phyloP scores from a whole-genome alignment of 2,329 filamentous ascomycete species.

The Fusarium palustre region DNA sequence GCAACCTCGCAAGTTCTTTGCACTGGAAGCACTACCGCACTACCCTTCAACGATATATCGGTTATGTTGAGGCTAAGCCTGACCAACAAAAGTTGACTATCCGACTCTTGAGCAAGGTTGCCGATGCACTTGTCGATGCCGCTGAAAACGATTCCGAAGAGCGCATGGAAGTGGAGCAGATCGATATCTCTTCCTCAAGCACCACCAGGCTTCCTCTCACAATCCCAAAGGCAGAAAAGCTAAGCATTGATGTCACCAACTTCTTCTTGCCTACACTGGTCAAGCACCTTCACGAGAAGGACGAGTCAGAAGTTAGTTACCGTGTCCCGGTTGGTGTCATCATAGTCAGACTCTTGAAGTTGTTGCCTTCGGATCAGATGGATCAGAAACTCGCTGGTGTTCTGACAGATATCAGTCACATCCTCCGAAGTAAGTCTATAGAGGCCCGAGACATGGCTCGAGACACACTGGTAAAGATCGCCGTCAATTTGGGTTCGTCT shows the following conservation, averaged over 20 bases:
- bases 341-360: conserved; percentile 84
- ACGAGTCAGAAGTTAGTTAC: conserved; percentile 92
- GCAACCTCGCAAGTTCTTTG: conserved; percentile 77
- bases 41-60: conserved; percentile 84
- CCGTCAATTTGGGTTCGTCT: conserved; percentile 80
- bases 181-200: conserved; percentile 42
- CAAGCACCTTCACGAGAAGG: conserved; percentile 92
- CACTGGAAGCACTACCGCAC: conserved; percentile 93
- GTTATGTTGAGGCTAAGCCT: conserved; percentile 82
- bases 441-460: conserved; percentile 92
- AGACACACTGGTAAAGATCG: conserved; percentile 87
- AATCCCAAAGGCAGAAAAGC: conserved; percentile 74
- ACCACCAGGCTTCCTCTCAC: conserved; percentile 68
- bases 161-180: conserved; percentile 58
- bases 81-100: conserved; percentile 89
- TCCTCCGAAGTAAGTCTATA: conserved; percentile 87
- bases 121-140: conserved; percentile 77
- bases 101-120: conserved; percentile 81
- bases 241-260: conserved; percentile 77
- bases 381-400: conserved; percentile 82
- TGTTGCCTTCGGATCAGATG: conserved; percentile 80
- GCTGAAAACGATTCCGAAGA: conserved; percentile 56
- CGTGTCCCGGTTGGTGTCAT: conserved; percentile 91
- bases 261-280: conserved; percentile 83
- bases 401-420: conserved; percentile 91